These are phyloP conservation scores for Kodamaea lidongshanica DNA, from an alignment of 805 yeast genomes.

Conservation along the genomic window DNA sequence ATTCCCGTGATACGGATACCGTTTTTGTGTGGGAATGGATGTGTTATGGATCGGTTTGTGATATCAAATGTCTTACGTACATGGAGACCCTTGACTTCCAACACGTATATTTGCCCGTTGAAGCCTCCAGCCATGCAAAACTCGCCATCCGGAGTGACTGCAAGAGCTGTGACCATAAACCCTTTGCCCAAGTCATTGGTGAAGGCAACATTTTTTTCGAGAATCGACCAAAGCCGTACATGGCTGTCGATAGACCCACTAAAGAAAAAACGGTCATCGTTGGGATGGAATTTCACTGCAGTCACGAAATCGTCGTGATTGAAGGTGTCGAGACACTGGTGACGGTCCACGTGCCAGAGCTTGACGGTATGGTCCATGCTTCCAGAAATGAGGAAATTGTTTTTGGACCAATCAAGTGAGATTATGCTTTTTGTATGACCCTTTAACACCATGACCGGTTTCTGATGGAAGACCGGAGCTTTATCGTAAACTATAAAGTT, in stretches of 20 bases:
- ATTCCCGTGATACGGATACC: constrained; percentile 69
- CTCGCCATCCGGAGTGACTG: constrained; percentile 62
- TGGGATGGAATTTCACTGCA: constrained; percentile 70
- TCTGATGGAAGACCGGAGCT: constrained; percentile 75
- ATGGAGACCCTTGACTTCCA: constrained; percentile 61
- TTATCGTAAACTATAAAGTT: constrained; percentile 25
- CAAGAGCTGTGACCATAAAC: constrained; percentile 67
- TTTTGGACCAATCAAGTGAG: constrained; percentile 84
- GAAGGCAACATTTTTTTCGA: constrained; percentile 62
- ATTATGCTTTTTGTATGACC: constrained; percentile 70
- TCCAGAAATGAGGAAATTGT: constrained; percentile 70
- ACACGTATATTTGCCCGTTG: constrained; percentile 56
- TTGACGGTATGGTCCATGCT: constrained; percentile 81
- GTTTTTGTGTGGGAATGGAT: constrained; percentile 20
- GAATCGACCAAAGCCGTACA: constrained; percentile 76
- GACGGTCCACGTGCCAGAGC: constrained; percentile 78
- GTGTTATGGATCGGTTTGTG: constrained; percentile 20
- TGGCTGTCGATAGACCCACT: constrained; percentile 76
- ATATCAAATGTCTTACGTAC: constrained; percentile 28
- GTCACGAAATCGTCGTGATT: constrained; percentile 79
- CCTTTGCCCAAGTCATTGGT: constrained; percentile 47
- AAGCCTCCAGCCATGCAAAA: constrained; percentile 69
- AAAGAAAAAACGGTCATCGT: constrained; percentile 79
- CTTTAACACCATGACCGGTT: constrained; percentile 51
- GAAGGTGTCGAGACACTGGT: constrained; percentile 56